phyloP scores from a whole-genome alignment of 306 rosid species.

The Arachis stenosperma region DNA sequence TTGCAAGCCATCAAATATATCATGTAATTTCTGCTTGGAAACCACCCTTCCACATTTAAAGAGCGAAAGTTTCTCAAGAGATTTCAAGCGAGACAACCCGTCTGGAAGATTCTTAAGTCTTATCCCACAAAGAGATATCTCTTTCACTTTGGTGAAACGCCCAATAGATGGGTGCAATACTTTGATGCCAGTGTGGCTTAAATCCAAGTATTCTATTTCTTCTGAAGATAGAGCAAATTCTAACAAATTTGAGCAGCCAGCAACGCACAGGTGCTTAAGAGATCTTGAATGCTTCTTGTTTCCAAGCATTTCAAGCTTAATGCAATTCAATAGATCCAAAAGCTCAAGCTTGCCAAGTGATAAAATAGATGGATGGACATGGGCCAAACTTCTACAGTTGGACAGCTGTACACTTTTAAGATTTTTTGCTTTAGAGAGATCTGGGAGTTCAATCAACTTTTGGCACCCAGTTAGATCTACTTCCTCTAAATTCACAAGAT shows the following conservation, averaged over 20 bases:
- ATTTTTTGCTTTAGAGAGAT: not conserved
- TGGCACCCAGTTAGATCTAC: not conserved
- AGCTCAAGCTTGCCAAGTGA: not conserved
- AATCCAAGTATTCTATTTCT: accelerated
- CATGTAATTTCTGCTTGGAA: not conserved
- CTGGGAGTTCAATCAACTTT: not conserved
- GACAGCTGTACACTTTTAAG: not conserved
- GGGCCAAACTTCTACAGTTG: not conserved
- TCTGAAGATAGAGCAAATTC: not conserved
- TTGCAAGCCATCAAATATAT: not conserved
- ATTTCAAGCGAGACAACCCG: not conserved
- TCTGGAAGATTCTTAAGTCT: not conserved
- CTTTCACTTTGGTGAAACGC: not conserved
- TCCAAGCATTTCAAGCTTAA: not conserved
- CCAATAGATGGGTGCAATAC: slow-evolving; percentile 3
- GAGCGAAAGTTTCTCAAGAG: not conserved
- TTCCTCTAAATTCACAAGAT: not conserved
- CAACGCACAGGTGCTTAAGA: accelerated
- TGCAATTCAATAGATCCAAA: not conserved
- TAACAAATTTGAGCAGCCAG: not conserved
- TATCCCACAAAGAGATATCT: not conserved
- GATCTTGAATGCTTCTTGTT: not conserved
- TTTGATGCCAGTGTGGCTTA: not conserved
- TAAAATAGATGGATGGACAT: not conserved
- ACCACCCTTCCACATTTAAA: not conserved